Conservation (phyloP, 2,329 filamentous ascomycete species). For the Claviceps sp. region DNA sequence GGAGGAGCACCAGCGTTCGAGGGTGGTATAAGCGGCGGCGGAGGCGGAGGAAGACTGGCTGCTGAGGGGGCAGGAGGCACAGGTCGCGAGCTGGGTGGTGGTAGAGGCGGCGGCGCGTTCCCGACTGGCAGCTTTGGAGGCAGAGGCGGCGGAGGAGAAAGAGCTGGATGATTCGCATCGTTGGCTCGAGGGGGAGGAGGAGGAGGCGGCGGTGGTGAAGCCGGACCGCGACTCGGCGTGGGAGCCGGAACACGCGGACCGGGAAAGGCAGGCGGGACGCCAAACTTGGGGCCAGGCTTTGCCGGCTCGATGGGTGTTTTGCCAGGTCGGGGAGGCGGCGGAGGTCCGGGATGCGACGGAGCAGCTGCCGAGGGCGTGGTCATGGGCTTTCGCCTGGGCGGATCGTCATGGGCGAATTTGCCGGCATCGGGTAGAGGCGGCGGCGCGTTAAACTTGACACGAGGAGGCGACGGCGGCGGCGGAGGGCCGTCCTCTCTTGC, state of each 20-base stretch:
- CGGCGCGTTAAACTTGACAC: constrained; percentile 66
- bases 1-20: constrained; percentile 11
- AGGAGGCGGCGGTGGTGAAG: constrained; percentile 45
- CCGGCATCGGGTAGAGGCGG: constrained; percentile 84
- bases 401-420: constrained; percentile 54
- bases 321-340: constrained; percentile 35
- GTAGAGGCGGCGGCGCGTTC: constrained; percentile 33
- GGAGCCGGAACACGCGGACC: constrained; percentile 62
- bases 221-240: constrained; percentile 55
- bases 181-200: constrained; percentile 36
- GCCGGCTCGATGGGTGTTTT: constrained; percentile 56
- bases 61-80: constrained; percentile 38
- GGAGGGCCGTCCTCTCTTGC: constrained; percentile 58
- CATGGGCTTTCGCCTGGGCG: constrained; percentile 14
- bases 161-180: constrained; percentile 16
- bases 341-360: constrained; percentile 15
- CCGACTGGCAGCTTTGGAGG: constrained; percentile 34
- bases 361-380: constrained; percentile 6
- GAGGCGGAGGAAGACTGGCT: constrained; percentile 24
- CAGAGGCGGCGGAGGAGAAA: constrained; percentile 29
- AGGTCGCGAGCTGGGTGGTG: constrained; percentile 37
- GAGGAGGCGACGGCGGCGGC: constrained; percentile 42
- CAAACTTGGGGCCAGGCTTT: constrained; percentile 44
- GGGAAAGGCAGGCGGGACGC: constrained; percentile 67
- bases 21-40: constrained; percentile 17